These are phyloP conservation scores for Thalia dealbata DNA, from an alignment of 176 grass and related monocot genomes.

Conservation along the genomic window DNA sequence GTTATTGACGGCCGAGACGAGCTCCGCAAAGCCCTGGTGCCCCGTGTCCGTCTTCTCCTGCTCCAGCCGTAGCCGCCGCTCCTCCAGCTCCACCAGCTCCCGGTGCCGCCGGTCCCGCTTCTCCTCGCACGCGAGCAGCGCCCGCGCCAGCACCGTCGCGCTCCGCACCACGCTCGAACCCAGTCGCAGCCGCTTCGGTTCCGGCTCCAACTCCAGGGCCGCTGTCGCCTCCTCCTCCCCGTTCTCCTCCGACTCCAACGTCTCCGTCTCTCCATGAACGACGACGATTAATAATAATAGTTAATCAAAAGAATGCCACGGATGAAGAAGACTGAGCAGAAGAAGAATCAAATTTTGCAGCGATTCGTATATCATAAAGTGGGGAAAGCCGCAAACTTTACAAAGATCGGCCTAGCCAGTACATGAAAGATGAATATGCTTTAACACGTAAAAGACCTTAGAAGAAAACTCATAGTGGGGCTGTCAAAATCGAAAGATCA, in stretches of 20 bases:
- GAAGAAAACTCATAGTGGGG: background rate
- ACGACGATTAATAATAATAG: background rate
- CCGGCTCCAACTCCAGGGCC: constrained; percentile 57
- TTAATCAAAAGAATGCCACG: too few relatives aligned
- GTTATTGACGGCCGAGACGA: constrained; percentile 81
- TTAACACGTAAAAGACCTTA: too few relatives aligned
- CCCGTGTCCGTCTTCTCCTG: constrained; percentile 69
- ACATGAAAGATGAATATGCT: too few relatives aligned
- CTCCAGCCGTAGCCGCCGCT: constrained; percentile 71
- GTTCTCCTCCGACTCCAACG: constrained; percentile 39
- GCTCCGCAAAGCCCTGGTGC: constrained; percentile 69
- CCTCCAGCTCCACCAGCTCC: constrained; percentile 77
- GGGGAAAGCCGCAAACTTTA: background rate
- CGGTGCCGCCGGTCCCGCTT: constrained; percentile 80
- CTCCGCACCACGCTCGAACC: constrained; percentile 86
- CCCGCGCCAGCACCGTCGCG: constrained; percentile 76
- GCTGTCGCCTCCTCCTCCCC: constrained; percentile 24
- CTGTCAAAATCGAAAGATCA: too few relatives aligned
- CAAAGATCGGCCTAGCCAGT: background rate
- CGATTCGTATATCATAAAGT: background rate
- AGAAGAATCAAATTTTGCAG: background rate
- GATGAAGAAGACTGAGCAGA: background rate
- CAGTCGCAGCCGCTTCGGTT: constrained; percentile 62
- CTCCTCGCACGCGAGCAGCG: constrained; percentile 82
- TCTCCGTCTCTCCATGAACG: constrained; percentile 29